Evolutionary conservation across 2,329 filamentous ascomycete species (phyloP), one percentile per base, ranked within the genome.

Genomic region (Trichoderma citrinoviride): DNA sequence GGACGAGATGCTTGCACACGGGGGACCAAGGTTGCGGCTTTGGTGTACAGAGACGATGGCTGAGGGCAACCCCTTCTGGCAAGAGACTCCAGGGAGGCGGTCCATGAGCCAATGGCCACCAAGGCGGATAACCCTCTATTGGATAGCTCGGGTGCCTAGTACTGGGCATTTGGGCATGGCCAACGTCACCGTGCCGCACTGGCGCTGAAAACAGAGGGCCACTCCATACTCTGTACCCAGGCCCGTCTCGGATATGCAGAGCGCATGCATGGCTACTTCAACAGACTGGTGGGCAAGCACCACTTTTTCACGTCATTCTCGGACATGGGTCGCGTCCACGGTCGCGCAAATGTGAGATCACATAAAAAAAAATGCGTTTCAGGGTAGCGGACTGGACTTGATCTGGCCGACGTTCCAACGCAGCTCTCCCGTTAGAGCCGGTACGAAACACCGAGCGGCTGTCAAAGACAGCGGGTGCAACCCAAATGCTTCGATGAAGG

Each of bases 151-250:
- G 61, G 52, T 63, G 27, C 43, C 61, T 44, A 52, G 46, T 50
- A 56, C n/a, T n/a, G n/a, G 62, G 54, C 27, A 60, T 50, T 53
- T 37, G 15, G 62, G 21, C 44, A 60, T 25, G 52, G 33, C 27
- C 62, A 50, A 53, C 62, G 62, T 65, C 54, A 53, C 62, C 17
- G 25, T 52, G 47, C 62, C 2, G 60, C 14, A 46, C 46, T 53
- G 62, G 40, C 25, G 37, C 15, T 40, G 23, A 40, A 53, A 40
- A 25, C 19, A 65, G 19, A 37, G 21, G 44, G n/a, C 23, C 29
- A 43, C 41, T 37, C n/a, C 25, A 12, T 49, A 15, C 49, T 49
- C 19, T 17, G 37, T 49, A 29, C 27, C 12, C 61, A 56, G 21
- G 21, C 50, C 50, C n/a, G 47, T 55, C 27, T 63, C 43, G 19